Conservation (phyloP, 2,329 filamentous ascomycete genomes). For the Byssochlamys sp. region DNA sequence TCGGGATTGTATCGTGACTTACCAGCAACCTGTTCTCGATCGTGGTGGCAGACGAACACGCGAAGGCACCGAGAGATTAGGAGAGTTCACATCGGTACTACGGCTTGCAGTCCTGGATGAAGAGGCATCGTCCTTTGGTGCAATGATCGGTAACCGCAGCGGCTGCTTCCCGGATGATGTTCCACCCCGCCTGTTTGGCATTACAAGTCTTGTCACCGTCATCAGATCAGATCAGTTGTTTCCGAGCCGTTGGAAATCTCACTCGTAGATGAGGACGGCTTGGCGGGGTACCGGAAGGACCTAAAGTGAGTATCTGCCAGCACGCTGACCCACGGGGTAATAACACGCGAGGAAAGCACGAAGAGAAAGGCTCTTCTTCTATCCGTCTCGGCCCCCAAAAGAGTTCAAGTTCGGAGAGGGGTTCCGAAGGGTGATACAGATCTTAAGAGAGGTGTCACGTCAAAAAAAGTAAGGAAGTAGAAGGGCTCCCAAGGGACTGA, state of each 20-base stretch:
- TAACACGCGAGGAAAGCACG: background rate
- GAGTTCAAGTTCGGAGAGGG: background rate
- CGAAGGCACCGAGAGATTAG: slow-evolving; percentile 25
- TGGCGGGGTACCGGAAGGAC: background rate
- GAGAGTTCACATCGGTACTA: slow-evolving; percentile 19
- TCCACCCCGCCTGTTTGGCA: slow-evolving; percentile 28
- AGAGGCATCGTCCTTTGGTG: slow-evolving; percentile 33
- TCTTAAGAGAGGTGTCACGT: background rate
- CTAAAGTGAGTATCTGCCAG: background rate
- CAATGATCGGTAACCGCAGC: slow-evolving; percentile 34
- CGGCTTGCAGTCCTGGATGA: slow-evolving; percentile 22
- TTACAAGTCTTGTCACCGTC: slow-evolving; percentile 26
- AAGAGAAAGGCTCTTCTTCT: background rate
- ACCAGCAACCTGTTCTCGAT: slow-evolving; percentile 47
- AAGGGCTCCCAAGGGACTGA: background rate
- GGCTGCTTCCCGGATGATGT: slow-evolving; percentile 27
- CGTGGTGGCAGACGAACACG: slow-evolving; percentile 43
- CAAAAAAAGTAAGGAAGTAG: background rate
- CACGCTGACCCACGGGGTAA: background rate
- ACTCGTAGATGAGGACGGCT: slow-evolving; percentile 4
- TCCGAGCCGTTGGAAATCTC: slow-evolving; percentile 10
- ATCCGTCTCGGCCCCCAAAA: background rate
- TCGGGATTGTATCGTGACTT: slow-evolving; percentile 13
- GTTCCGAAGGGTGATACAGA: background rate
- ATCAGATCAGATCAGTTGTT: slow-evolving; percentile 15